Evolutionary conservation across 768 basidiomycete species (phyloP).

Genomic region (Pisolithus marmoratus): DNA sequence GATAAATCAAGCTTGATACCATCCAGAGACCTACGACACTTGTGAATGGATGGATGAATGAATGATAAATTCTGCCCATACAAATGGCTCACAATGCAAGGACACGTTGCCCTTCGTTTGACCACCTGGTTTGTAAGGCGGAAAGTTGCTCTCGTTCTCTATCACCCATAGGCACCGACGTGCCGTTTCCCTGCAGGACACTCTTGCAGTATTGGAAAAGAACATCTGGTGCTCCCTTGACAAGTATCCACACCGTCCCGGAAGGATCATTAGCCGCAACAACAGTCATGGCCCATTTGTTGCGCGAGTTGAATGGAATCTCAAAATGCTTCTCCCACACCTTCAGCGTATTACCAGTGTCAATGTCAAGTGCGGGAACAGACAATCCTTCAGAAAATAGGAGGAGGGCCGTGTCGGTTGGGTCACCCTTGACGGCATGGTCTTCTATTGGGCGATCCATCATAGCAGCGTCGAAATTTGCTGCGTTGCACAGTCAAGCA

Average conservation of each 20-base stretch:
- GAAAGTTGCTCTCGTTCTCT: constrained; percentile 15
- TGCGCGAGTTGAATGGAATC: constrained; percentile 44
- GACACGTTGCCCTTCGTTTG: constrained; percentile 48
- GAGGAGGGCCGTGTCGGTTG: constrained; percentile 50
- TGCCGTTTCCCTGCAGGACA: constrained; percentile 29
- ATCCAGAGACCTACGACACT: constrained; percentile 26
- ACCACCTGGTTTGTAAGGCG: constrained; percentile 35
- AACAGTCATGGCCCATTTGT: constrained; percentile 55
- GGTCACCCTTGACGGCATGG: constrained; percentile 38
- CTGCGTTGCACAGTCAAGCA: constrained; percentile 52
- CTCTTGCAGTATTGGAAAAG: constrained; percentile 36
- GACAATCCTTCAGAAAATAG: constrained; percentile 35
- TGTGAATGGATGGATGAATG: constrained; percentile 1
- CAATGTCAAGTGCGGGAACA: no score
- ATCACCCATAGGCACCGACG: constrained; percentile 24
- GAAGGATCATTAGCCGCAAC: constrained; percentile 13
- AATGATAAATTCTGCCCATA: not conserved
- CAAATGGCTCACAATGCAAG: constrained; percentile 33
- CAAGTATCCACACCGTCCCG: constrained; percentile 31
- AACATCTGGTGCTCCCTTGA: constrained; percentile 57
- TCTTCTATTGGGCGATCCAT: constrained; percentile 23
- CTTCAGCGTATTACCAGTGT: constrained; percentile 6
- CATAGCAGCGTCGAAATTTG: constrained; percentile 37
- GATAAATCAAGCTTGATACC: constrained; percentile 21
- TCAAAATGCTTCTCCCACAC: constrained; percentile 26